Conservation (phyloP, 2,329 filamentous ascomycete species). For the Onygenales sp. region DNA sequence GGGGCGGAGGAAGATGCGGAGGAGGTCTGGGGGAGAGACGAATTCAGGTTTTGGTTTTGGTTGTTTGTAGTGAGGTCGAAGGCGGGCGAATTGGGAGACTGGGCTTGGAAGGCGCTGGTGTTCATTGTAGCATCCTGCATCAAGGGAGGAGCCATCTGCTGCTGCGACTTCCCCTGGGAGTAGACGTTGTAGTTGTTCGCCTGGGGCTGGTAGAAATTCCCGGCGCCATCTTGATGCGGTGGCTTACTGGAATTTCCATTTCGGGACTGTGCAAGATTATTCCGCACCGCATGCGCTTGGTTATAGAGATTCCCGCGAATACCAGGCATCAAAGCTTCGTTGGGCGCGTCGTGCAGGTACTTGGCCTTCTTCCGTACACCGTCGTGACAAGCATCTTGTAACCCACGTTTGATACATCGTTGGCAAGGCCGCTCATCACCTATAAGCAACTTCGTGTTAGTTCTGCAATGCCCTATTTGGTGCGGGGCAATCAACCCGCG, state of each 20-base stretch:
- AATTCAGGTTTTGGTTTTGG: slow-evolving; percentile 24
- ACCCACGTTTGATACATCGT: slow-evolving; percentile 84
- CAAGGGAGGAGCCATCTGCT: slow-evolving; percentile 33
- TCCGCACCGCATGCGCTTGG: slow-evolving; percentile 32
- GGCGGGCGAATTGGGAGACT: slow-evolving; percentile 64
- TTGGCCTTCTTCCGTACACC: slow-evolving; percentile 98
- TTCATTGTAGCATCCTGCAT: slow-evolving; percentile 37
- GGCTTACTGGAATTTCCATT: slow-evolving; percentile 25
- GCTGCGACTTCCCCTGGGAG: slow-evolving; percentile 27
- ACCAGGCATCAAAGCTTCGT: slow-evolving; percentile 80
- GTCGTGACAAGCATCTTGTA: slow-evolving; percentile 87
- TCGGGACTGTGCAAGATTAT: slow-evolving; percentile 22
- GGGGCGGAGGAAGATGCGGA: slow-evolving; percentile 40
- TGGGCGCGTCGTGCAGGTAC: slow-evolving; percentile 91
- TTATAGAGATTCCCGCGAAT: slow-evolving; percentile 57
- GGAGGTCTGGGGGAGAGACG: slow-evolving; percentile 39
- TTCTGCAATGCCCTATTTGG: slow-evolving; percentile 2
- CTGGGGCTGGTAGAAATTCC: slow-evolving; percentile 35
- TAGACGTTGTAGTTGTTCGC: slow-evolving; percentile 30
- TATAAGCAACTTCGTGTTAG: slow-evolving; percentile 35
- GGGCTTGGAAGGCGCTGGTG: slow-evolving; percentile 51
- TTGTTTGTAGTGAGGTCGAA: slow-evolving; percentile 47
- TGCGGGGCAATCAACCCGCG: too few species aligned
- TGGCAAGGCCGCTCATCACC: slow-evolving; percentile 92
- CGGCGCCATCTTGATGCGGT: slow-evolving; percentile 25